A percentile compares a stretch with the other conserved stretches of the same genome.
Evolutionary conservation across 2,329 filamentous ascomycete genomes (phyloP).

Genomic region (Xylariaceae sp.): DNA sequence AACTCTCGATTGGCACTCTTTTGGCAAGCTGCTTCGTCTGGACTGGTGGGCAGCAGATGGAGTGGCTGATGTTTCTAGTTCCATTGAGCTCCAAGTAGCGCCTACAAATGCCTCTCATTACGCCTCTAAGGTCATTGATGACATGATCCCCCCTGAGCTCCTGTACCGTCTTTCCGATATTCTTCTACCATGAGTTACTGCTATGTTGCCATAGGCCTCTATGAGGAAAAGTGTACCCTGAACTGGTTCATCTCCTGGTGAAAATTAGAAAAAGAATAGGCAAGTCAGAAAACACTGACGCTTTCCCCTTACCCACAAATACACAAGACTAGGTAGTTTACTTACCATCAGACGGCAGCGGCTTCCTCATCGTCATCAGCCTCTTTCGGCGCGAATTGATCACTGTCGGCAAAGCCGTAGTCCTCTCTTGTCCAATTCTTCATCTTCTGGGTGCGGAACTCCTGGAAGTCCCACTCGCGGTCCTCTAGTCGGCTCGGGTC

Average conservation of each 20-base stretch:
- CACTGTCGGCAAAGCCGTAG: slow-evolving; percentile 38
- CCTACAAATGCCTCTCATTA: neutral
- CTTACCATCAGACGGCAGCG: slow-evolving; percentile 24
- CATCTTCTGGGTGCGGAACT: slow-evolving; percentile 73
- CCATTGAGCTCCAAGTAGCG: neutral
- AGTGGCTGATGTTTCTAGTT: too few relatives aligned
- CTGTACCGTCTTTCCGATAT: neutral
- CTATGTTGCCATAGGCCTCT: neutral
- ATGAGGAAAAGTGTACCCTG: neutral
- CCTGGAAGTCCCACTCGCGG: slow-evolving; percentile 80
- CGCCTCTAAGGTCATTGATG: neutral
- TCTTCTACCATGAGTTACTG: neutral
- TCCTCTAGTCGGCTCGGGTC: slow-evolving; percentile 53
- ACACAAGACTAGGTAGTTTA: neutral
- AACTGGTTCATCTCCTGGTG: slow-evolving; percentile 2
- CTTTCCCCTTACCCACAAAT: neutral
- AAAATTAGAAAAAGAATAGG: slow-evolving; percentile 5
- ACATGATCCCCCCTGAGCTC: neutral
- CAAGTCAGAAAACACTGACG: neutral
- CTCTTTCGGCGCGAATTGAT: slow-evolving; percentile 24
- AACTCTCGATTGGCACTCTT: neutral
- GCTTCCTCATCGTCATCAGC: slow-evolving; percentile 22
- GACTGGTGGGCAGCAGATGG: too few relatives aligned
- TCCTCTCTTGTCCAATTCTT: slow-evolving; percentile 48
- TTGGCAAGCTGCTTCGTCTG: neutral